Base-by-base conservation (phyloP, 2,329 filamentous ascomycete species). In the Geosmithia flava region DNA sequence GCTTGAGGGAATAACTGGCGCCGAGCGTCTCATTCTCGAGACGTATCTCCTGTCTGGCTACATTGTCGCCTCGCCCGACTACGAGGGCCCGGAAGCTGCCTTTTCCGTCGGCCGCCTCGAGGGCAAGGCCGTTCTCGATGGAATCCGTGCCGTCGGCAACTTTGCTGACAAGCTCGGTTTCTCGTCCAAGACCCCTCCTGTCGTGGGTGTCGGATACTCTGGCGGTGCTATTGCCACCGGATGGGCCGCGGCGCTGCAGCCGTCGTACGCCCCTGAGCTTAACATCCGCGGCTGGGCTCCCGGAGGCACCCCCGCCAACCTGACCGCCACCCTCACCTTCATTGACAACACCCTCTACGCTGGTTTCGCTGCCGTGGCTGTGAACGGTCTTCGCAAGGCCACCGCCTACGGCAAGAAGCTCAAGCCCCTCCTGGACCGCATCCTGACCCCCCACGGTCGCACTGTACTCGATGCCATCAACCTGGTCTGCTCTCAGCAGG, bases 121-220 rank as follows among this genome's bases (percentile, higher is more conserved):
- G 4, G 70, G 68, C 0, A 61, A 72, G 33, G 63, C 67, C 1
- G 67, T 64, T 15, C 58, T 73, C 15, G 67, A 74, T 52, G 64
- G 64, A 7, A 59, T 72, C 15, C 65, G 70, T 19, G 69, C 69
- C 0, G 66, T 64, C 1, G 50, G 68, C 8, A 53, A 55, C 19
- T 61, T 53, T 17, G 50, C 49, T 10, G 13, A 33, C 17, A 52
- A 54, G 11, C 59, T 67, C 4, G 58, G 60, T 2, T 54, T 71
- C 47, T 46, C 45, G 10, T 13, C 33, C 33, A 41, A 52, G 6
- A 55, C 59, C 15, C 59, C 68, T 0, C 59, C 53, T 3, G 57
- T 68, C 42, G 64, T 68, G 2, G 58, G 77, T 48, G 78, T 73
- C 72, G 59, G 58, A 7, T 61, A 60, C 49, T 60, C 58, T 23